phyloP scores from a whole-genome alignment of 2,329 filamentous ascomycete genomes.

The Cadophora malorum region DNA sequence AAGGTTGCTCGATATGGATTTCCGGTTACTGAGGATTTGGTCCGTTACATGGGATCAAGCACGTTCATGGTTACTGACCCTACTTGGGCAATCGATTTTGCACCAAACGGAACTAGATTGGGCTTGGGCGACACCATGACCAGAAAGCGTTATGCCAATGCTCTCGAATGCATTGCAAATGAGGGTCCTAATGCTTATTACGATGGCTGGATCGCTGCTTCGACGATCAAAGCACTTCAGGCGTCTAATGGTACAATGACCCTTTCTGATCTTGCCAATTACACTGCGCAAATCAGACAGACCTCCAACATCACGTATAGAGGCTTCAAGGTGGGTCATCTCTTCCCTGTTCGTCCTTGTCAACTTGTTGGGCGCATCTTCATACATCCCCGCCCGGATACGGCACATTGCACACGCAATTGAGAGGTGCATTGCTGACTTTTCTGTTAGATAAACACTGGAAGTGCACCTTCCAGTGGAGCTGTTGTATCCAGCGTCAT shows the following conservation, averaged over 20 bases:
- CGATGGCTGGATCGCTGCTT: slow-evolving; percentile 72
- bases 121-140: slow-evolving; percentile 79
- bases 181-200: slow-evolving; percentile 79
- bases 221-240: slow-evolving; percentile 73
- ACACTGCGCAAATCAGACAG: slow-evolving; percentile 69
- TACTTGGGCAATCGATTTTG: slow-evolving; percentile 87
- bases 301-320: slow-evolving; percentile 70
- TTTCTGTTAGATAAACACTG: slow-evolving; percentile 57
- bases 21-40: slow-evolving; percentile 63
- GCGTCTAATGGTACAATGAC: slow-evolving; percentile 84
- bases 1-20: slow-evolving; percentile 66
- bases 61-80: slow-evolving; percentile 58
- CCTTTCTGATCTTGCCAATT: slow-evolving; percentile 75
- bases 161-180: slow-evolving; percentile 77
- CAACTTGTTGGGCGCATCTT: background rate
- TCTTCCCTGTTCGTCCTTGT: background rate
- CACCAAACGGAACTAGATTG: slow-evolving; percentile 77
- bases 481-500: slow-evolving; percentile 76
- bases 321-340: slow-evolving; percentile 60
- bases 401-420: too few species aligned
- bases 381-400: too few species aligned
- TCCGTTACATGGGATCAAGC: slow-evolving; percentile 62
- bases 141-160: slow-evolving; percentile 79
- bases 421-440: too few species aligned
- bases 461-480: slow-evolving; percentile 80